Conservation (phyloP, 2,329 filamentous ascomycete species). For the Fonsecaea nubica region DNA sequence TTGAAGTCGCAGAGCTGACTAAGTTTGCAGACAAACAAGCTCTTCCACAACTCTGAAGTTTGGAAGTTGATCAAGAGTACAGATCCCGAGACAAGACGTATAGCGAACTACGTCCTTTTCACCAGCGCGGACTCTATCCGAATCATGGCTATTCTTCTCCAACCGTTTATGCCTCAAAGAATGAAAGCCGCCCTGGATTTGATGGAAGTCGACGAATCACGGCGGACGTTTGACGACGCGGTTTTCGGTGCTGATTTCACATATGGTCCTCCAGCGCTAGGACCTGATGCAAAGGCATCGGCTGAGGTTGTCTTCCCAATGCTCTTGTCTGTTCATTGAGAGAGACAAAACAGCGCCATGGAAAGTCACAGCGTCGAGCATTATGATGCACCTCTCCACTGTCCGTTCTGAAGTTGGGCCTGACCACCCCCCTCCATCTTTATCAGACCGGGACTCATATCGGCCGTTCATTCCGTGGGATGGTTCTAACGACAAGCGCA, state of each 20-base stretch:
- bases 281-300: conserved; percentile 45
- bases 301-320: conserved; percentile 28
- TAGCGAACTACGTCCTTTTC: conserved; percentile 69
- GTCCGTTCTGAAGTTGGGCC: neutral
- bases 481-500: neutral
- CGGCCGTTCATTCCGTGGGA: neutral
- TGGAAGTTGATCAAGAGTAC: conserved; percentile 64
- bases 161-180: conserved; percentile 88
- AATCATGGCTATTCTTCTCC: conserved; percentile 80
- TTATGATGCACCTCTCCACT: neutral
- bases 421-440: neutral
- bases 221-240: conserved; percentile 69
- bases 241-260: conserved; percentile 67
- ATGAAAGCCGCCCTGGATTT: conserved; percentile 74
- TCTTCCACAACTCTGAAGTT: conserved; percentile 68
- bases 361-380: neutral
- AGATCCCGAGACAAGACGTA: conserved; percentile 43
- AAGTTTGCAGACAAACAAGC: conserved; percentile 66
- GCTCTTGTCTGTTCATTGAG: conserved; percentile 30
- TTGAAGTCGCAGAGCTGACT: conserved; percentile 18
- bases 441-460: neutral
- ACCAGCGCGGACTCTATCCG: conserved; percentile 77
- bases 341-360: neutral
- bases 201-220: conserved; percentile 71
- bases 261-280: conserved; percentile 66